These are phyloP conservation scores for Pseudonitzschia multiseries DNA, from an alignment of 108 stramenopile genomes.

Conservation along the genomic window DNA sequence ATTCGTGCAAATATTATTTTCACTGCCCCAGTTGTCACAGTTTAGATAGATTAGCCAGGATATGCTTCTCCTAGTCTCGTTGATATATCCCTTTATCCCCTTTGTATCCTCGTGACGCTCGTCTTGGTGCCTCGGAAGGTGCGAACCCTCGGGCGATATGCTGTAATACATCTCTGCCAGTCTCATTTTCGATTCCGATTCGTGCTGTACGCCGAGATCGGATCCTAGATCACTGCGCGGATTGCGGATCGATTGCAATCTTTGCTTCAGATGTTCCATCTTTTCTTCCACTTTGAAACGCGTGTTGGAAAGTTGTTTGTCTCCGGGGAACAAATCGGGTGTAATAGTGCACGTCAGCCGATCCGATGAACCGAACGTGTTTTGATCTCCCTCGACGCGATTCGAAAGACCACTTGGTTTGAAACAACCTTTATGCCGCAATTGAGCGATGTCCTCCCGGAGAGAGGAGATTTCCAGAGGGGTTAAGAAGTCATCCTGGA, in stretches of 20 bases:
- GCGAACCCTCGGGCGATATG: slow-evolving; percentile 2
- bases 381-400: slow-evolving; percentile 11
- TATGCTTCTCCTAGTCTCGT: slow-evolving; percentile 54
- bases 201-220: background rate
- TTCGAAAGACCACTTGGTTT: slow-evolving; percentile 4
- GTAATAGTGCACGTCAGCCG: slow-evolving; percentile 13
- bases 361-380: background rate
- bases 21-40: slow-evolving; percentile 51
- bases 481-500: background rate
- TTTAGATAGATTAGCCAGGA: slow-evolving; percentile 73
- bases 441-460: slow-evolving; percentile 3
- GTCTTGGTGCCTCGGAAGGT: slow-evolving; percentile 37
- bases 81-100: slow-evolving; percentile 49
- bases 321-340: background rate
- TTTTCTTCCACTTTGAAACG: slow-evolving; percentile 7
- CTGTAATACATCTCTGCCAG: slow-evolving; percentile 13
- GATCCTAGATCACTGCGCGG: background rate
- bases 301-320: background rate
- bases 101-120: slow-evolving; percentile 78
- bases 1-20: slow-evolving; percentile 24
- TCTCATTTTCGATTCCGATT: background rate
- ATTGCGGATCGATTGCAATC: background rate
- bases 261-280: slow-evolving; percentile 5
- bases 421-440: background rate
- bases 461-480: background rate